A percentile compares a stretch with the other conserved stretches of the same genome.
Evolutionary conservation across 805 yeast genomes (phyloP).

Genomic region (Tetrapisispora pingtungensis): DNA sequence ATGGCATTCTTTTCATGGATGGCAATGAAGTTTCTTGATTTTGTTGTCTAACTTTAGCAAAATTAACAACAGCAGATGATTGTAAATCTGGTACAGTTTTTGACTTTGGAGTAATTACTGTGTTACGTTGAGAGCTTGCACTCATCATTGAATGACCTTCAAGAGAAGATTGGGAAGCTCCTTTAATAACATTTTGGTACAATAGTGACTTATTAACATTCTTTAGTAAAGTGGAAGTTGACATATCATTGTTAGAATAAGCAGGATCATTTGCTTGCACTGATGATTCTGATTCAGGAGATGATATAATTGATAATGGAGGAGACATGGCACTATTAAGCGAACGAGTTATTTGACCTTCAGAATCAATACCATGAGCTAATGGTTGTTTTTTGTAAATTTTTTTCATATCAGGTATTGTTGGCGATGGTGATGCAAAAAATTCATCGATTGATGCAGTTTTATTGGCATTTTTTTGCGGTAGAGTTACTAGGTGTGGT

Average conservation of each 20-base stretch:
- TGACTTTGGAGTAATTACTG: conserved; percentile 29
- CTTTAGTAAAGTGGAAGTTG: conserved; percentile 21
- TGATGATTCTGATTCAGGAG: conserved; percentile 9
- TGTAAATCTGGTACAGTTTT: conserved; percentile 26
- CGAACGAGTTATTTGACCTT: conserved; percentile 1
- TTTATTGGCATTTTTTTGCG: background rate
- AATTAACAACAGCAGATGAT: conserved; percentile 20
- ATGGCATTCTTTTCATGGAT: conserved; percentile 26
- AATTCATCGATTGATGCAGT: conserved; percentile 44
- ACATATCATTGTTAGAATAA: conserved; percentile 5
- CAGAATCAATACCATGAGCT: background rate
- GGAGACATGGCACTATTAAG: conserved; percentile 6
- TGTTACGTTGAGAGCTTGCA: conserved; percentile 11
- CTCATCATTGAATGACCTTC: conserved; percentile 12
- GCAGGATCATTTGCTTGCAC: conserved; percentile 4
- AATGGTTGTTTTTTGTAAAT: background rate
- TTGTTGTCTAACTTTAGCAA: conserved; percentile 23
- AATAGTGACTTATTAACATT: conserved; percentile 21
- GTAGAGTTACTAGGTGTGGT: conserved; percentile 4
- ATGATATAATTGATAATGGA: conserved; percentile 7
- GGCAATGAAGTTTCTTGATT: conserved; percentile 22
- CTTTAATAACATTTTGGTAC: conserved; percentile 19
- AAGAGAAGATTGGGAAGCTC: conserved; percentile 12
- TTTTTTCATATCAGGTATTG: background rate
- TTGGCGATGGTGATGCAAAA: conserved; percentile 29